Conservation (phyloP, 2,329 filamentous ascomycete species). For the Ophiocordyceps camponoti-leonardi region DNA sequence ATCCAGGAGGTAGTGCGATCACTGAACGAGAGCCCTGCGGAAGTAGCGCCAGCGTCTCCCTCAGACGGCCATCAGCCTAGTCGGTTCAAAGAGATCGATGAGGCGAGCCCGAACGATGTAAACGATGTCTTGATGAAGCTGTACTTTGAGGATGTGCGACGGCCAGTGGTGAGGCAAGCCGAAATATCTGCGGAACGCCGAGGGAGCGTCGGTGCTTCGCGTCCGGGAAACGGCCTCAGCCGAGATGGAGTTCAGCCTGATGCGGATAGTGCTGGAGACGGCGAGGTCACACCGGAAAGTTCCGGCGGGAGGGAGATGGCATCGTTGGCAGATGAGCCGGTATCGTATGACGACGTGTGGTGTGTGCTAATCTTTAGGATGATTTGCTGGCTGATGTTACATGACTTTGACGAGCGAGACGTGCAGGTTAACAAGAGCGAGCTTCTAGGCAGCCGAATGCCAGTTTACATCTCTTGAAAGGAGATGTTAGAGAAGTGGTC, state of each 20-base stretch:
- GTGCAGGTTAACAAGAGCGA: constrained; percentile 34
- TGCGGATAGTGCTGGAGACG: not conserved
- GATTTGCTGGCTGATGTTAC: constrained; percentile 39
- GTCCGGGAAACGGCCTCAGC: not conserved
- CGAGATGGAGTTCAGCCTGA: not conserved
- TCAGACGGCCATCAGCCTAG: not conserved
- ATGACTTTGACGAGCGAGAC: constrained; percentile 38
- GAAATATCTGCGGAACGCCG: constrained; percentile 9
- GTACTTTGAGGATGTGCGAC: constrained; percentile 29
- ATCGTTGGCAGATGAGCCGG: constrained; percentile 8
- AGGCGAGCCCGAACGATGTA: constrained; percentile 28
- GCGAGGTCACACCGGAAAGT: not conserved
- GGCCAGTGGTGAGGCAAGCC: constrained; percentile 19
- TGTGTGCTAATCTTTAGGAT: constrained; percentile 37
- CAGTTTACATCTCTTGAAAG: constrained; percentile 30
- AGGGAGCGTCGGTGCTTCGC: not conserved
- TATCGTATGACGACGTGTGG: constrained; percentile 29
- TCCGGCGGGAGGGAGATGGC: not conserved
- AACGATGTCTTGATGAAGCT: constrained; percentile 33
- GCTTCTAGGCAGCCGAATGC: constrained; percentile 34
- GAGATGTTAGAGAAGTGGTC: too few species aligned
- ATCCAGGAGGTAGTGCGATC: constrained; percentile 29
- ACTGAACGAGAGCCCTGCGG: constrained; percentile 20
- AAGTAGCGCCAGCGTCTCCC: constrained; percentile 5
- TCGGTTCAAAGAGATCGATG: constrained; percentile 27